Evolutionary conservation across 2,329 filamentous ascomycete genomes (phyloP).

Genomic region (Clarireedia paspali): DNA sequence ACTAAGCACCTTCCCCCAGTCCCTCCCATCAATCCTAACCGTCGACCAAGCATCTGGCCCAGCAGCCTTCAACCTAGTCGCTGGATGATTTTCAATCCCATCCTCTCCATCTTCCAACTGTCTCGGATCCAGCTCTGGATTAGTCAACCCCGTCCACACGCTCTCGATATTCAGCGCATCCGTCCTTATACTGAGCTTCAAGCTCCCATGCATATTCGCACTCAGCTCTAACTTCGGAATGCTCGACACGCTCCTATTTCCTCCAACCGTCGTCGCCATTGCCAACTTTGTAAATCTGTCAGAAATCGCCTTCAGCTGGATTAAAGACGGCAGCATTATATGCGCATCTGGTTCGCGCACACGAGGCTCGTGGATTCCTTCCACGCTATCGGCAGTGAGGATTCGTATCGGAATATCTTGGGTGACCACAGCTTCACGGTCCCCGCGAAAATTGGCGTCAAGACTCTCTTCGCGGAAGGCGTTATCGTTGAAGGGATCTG

Average conservation of each 20-base stretch:
- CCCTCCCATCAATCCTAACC: slow-evolving; percentile 83
- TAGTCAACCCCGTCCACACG: slow-evolving; percentile 77
- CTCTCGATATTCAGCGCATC: slow-evolving; percentile 81
- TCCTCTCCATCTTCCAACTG: slow-evolving; percentile 61
- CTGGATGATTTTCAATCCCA: slow-evolving; percentile 69
- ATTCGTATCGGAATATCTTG: slow-evolving; percentile 96
- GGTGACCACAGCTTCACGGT: slow-evolving; percentile 85
- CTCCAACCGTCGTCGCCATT: slow-evolving; percentile 33
- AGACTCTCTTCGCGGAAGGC: slow-evolving; percentile 42
- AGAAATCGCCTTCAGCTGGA: slow-evolving; percentile 87
- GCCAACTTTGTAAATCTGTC: slow-evolving; percentile 92
- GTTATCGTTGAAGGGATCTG: slow-evolving; percentile 39
- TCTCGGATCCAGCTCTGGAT: slow-evolving; percentile 76
- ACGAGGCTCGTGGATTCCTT: slow-evolving; percentile 86
- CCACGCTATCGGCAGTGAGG: slow-evolving; percentile 73
- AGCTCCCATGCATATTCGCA: slow-evolving; percentile 88
- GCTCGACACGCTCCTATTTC: slow-evolving; percentile 16
- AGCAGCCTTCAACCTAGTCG: slow-evolving; percentile 66
- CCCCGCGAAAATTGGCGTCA: slow-evolving; percentile 52
- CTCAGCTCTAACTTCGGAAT: slow-evolving; percentile 71
- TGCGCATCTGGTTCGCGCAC: slow-evolving; percentile 90
- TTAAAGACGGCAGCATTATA: slow-evolving; percentile 78
- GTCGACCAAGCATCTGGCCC: slow-evolving; percentile 81
- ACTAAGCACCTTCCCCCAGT: slow-evolving; percentile 92
- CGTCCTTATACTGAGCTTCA: slow-evolving; percentile 72